Evolutionary conservation across 2,329 filamentous ascomycete species (phyloP).

Genomic region (Fusarium mundagurra): DNA sequence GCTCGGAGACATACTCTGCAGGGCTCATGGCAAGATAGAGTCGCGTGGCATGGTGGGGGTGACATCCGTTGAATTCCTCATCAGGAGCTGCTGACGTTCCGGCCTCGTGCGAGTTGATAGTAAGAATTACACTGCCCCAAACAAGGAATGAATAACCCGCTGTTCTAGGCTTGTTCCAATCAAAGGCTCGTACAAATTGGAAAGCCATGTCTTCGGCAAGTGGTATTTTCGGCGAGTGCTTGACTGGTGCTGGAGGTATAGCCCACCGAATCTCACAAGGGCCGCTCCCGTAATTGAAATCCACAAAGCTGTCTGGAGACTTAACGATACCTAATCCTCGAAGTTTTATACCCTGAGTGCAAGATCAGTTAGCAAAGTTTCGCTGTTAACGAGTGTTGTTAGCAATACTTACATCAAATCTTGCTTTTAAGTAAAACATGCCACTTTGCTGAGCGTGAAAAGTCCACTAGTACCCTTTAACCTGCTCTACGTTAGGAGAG

Average conservation of each 20-base stretch:
- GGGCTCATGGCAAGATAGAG: neutral
- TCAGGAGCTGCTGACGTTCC: neutral
- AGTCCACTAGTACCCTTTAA: neutral
- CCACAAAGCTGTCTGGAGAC: too few species aligned
- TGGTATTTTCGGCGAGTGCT: neutral
- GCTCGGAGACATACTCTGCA: neutral
- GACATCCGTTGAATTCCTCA: neutral
- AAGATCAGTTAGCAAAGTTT: neutral
- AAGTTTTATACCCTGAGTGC: neutral
- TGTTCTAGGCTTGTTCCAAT: neutral
- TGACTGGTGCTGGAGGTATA: rapidly evolving
- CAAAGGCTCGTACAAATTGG: neutral
- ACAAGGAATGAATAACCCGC: rapidly evolving
- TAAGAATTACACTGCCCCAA: rapidly evolving
- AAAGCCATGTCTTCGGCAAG: rapidly evolving
- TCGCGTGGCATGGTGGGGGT: too few species aligned
- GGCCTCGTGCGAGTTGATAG: rapidly evolving
- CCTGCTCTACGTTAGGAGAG: rapidly evolving
- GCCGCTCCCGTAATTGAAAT: rapidly evolving
- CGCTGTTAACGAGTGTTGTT: rapidly evolving
- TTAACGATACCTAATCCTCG: rapidly evolving
- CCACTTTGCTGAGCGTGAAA: neutral
- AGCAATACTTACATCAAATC: neutral
- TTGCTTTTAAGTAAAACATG: neutral
- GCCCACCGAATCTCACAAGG: neutral